Evolutionary conservation across 257 asterid species (phyloP).

Genomic region (Ophiorrhiza pumila): DNA sequence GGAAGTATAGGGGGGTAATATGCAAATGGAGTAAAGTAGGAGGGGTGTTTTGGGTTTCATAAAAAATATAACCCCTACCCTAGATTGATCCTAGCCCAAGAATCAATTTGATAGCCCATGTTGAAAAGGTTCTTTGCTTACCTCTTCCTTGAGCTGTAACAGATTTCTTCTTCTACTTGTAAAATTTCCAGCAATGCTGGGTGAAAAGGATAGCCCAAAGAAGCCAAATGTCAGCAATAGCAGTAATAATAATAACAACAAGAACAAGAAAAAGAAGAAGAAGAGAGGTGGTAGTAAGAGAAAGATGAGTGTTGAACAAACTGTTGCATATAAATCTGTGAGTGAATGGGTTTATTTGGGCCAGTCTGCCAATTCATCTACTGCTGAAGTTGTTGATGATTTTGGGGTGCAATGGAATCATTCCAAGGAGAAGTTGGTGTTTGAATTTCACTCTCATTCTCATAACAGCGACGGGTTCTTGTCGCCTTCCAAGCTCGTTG

Average conservation of each 20-base stretch:
- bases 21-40: too few relatives aligned
- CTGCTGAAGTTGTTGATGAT: slow-evolving; percentile 46
- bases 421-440: slow-evolving; percentile 74
- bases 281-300: slow-evolving; percentile 94
- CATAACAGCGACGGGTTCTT: slow-evolving; percentile 89
- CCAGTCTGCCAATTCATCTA: slow-evolving; percentile 28
- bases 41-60: too few relatives aligned
- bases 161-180: slow-evolving; percentile 1
- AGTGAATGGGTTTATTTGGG: slow-evolving; percentile 85
- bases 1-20: too few relatives aligned
- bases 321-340: slow-evolving; percentile 76
- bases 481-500: slow-evolving; percentile 91
- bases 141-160: not conserved
- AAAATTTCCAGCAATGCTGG: slow-evolving; percentile 32
- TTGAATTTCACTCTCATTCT: slow-evolving; percentile 86
- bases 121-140: not conserved
- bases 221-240: slow-evolving; percentile 28
- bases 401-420: slow-evolving; percentile 67
- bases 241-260: not conserved
- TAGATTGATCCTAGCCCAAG: not conserved
- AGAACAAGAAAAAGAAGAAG: slow-evolving; percentile 67
- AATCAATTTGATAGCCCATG: not conserved
- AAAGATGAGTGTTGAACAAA: slow-evolving; percentile 78
- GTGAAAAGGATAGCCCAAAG: slow-evolving; percentile 52
- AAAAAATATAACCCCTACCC: slow-evolving; percentile 1